A percentile compares a stretch with the other conserved stretches of the same genome.
phyloP scores from a whole-genome alignment of 352 stramenopile genomes.

The Paralagenidium karlingii region DNA sequence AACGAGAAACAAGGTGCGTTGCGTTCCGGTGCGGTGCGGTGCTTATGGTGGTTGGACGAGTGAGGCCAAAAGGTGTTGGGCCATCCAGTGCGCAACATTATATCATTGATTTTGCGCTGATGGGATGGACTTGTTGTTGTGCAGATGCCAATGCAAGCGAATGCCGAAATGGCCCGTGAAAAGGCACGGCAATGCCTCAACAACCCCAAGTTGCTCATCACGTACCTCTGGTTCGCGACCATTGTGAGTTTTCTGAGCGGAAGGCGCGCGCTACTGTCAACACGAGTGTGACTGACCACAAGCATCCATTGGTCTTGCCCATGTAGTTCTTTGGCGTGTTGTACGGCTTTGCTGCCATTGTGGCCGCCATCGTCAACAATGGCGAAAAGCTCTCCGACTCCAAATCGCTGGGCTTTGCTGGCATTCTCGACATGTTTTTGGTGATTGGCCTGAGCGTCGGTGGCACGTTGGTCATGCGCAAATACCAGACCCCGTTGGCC shows the following conservation, averaged over 20 bases:
- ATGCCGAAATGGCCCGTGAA: too few relatives aligned
- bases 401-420: conserved; percentile 72
- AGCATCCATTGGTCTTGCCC: conserved; percentile 6
- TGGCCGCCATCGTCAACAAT: conserved; percentile 71
- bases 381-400: conserved; percentile 41
- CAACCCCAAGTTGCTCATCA: conserved; percentile 76
- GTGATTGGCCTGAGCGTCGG: conserved; percentile 67
- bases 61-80: too few relatives aligned
- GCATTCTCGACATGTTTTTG: conserved; percentile 76
- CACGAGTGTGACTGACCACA: conserved; percentile 76
- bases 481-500: conserved; percentile 76
- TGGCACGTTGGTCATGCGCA: conserved; percentile 83
- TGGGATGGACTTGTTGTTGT: too few relatives aligned
- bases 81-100: too few relatives aligned
- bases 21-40: too few relatives aligned
- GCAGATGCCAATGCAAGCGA: too few relatives aligned
- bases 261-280: too few relatives aligned
- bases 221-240: conserved; percentile 75
- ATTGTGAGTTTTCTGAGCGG: conserved; percentile 15
- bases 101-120: too few relatives aligned
- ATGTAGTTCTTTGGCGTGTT: conserved; percentile 67
- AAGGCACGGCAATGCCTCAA: conserved; percentile 61
- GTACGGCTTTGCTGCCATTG: conserved; percentile 76
- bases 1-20: too few relatives aligned
- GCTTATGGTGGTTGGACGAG: too few relatives aligned